phyloP scores from a whole-genome alignment of 2,329 filamentous ascomycete genomes.

The Fusarium miscanthi region DNA sequence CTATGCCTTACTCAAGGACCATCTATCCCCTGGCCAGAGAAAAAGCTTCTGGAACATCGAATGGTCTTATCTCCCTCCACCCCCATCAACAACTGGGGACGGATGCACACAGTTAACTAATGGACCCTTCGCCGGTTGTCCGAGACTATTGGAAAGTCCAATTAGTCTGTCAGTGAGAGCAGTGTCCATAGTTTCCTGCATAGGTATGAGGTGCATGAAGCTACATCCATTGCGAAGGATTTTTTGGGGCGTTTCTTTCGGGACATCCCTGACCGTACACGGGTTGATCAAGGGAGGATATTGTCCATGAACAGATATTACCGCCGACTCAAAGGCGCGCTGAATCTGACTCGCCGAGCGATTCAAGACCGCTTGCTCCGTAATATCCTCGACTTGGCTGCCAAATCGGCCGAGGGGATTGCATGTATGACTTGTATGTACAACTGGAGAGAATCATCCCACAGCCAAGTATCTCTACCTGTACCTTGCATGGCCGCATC shows the following conservation, averaged over 20 bases:
- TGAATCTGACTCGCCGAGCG: constrained; percentile 43
- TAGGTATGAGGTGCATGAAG: constrained; percentile 22
- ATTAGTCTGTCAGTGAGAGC: constrained; percentile 9
- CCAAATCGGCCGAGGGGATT: constrained; percentile 40
- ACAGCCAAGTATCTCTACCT: constrained; percentile 13
- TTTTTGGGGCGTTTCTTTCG: not conserved
- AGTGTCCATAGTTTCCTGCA: constrained; percentile 38
- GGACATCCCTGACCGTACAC: not conserved
- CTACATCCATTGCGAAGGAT: not conserved
- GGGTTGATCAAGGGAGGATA: constrained; percentile 2
- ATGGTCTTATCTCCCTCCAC: constrained; percentile 41
- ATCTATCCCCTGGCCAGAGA: constrained; percentile 18
- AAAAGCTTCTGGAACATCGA: constrained; percentile 43
- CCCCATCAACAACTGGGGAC: constrained; percentile 2
- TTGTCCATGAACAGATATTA: constrained; percentile 14
- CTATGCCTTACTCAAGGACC: constrained; percentile 5
- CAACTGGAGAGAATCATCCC: constrained; percentile 13
- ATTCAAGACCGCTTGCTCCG: constrained; percentile 18
- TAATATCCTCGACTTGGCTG: constrained; percentile 22
- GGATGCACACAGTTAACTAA: constrained; percentile 1
- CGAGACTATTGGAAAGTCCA: constrained; percentile 6
- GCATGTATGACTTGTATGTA: constrained; percentile 17
- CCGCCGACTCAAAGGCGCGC: constrained; percentile 42
- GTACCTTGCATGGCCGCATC: constrained; percentile 16
- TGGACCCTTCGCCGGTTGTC: constrained; percentile 11